Conservation (phyloP, 441 rosid species). For the Populus tomentosa region DNA sequence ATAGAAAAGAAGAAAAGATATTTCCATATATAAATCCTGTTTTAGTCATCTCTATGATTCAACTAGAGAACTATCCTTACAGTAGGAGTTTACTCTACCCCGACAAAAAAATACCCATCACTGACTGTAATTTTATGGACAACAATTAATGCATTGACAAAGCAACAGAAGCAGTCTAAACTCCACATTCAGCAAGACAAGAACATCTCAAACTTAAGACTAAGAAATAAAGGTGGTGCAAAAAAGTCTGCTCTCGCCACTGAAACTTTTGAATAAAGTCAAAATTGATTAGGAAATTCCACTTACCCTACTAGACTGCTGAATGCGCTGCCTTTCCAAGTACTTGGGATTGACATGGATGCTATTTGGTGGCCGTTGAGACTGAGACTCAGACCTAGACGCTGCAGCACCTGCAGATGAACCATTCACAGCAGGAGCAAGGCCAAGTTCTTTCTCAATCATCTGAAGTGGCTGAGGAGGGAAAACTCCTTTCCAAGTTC, state of each 20-base stretch:
- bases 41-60: background rate
- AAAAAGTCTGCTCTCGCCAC: background rate
- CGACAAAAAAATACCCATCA: background rate
- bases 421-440: constrained; percentile 60
- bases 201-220: background rate
- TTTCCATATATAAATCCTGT: background rate
- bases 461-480: constrained; percentile 70
- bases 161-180: background rate
- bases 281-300: constrained; percentile 11
- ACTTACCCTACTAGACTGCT: constrained; percentile 82
- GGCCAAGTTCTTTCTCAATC: constrained; percentile 93
- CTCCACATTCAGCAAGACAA: background rate
- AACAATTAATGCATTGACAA: background rate
- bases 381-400: constrained; percentile 62
- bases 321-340: constrained; percentile 89
- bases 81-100: background rate
- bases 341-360: constrained; percentile 98
- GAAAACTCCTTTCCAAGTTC: constrained; percentile 99
- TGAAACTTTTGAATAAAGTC: background rate
- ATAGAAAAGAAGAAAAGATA: background rate
- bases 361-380: constrained; percentile 80
- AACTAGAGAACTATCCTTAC: background rate
- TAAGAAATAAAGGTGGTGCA: background rate
- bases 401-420: constrained; percentile 53
- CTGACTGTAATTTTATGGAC: background rate